Evolutionary conservation across 1,284 basidiomycete species (phyloP).

Genomic region (Ganoderma leucocontextum): DNA sequence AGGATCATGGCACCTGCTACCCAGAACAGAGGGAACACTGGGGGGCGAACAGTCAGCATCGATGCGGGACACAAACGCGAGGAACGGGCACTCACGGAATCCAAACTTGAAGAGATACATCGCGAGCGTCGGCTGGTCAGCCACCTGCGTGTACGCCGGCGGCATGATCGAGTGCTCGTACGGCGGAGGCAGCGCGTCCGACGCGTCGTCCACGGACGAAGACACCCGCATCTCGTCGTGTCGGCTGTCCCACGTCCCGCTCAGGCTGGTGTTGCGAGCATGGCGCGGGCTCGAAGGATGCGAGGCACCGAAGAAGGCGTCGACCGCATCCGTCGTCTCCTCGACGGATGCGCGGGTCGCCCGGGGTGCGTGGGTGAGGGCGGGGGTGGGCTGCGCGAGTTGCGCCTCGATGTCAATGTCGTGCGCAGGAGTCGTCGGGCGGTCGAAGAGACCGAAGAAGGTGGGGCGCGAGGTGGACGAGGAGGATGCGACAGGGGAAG

Average conservation of each 20-base stretch:
- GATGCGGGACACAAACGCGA: not conserved
- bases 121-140: slow-evolving; percentile 43
- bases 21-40: slow-evolving; percentile 57
- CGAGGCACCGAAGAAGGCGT: slow-evolving; percentile 43
- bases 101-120: slow-evolving; percentile 46
- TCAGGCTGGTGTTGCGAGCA: slow-evolving; percentile 23
- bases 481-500: slow-evolving; percentile 17
- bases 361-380: slow-evolving; percentile 23
- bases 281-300: slow-evolving; percentile 18
- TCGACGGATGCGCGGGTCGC: slow-evolving; percentile 20
- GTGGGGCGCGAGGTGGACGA: slow-evolving; percentile 22
- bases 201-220: slow-evolving; percentile 19
- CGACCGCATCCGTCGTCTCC: slow-evolving; percentile 36
- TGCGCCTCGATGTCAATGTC: slow-evolving; percentile 24
- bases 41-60: not conserved
- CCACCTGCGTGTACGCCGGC: slow-evolving; percentile 37
- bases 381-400: slow-evolving; percentile 16
- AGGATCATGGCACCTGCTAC: slow-evolving; percentile 49
- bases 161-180: slow-evolving; percentile 36
- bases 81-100: slow-evolving; percentile 36
- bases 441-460: slow-evolving; percentile 31
- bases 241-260: slow-evolving; percentile 40
- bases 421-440: slow-evolving; percentile 22
- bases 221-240: slow-evolving; percentile 34
- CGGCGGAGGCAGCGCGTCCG: slow-evolving; percentile 34